phyloP scores from a whole-genome alignment of 2,329 filamentous ascomycete genomes.

The Colletotrichum camelliae region DNA sequence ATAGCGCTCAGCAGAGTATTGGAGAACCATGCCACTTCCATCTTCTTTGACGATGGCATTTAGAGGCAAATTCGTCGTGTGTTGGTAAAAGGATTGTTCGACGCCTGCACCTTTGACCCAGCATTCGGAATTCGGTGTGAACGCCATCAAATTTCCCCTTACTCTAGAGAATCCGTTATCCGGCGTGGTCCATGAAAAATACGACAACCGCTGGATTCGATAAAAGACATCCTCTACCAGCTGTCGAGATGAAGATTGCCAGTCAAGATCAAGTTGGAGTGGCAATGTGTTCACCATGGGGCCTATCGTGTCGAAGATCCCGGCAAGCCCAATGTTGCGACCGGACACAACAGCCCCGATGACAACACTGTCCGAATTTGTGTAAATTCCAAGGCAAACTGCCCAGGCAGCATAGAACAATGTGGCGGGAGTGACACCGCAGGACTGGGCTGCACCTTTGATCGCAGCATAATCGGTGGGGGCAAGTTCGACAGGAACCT shows the following conservation, averaged over 20 bases:
- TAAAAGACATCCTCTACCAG: slow-evolving; percentile 14
- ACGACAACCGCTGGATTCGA: neutral
- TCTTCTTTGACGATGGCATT: neutral
- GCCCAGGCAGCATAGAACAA: slow-evolving; percentile 41
- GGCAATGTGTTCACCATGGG: slow-evolving; percentile 38
- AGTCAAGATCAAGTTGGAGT: slow-evolving; percentile 23
- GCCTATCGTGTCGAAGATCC: slow-evolving; percentile 33
- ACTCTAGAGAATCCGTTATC: slow-evolving; percentile 15
- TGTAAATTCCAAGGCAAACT: slow-evolving; percentile 32
- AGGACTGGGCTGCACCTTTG: neutral
- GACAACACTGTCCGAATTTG: slow-evolving; percentile 32
- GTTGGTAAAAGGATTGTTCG: neutral
- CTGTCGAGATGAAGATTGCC: slow-evolving; percentile 15
- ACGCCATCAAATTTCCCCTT: neutral
- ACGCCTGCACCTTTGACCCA: neutral
- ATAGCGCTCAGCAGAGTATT: slow-evolving; percentile 1
- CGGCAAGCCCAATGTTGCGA: slow-evolving; percentile 34
- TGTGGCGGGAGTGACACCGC: slow-evolving; percentile 2
- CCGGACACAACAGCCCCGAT: slow-evolving; percentile 41
- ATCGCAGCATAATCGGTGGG: slow-evolving; percentile 3
- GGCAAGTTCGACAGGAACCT: neutral
- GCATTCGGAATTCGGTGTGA: neutral
- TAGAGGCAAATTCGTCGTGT: neutral
- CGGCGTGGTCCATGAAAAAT: slow-evolving; percentile 21
- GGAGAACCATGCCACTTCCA: neutral